Evolutionary conservation across 352 stramenopile genomes (phyloP), one percentile per base, ranked within the genome.

Genomic region (Globisporangium paroecandrum): DNA sequence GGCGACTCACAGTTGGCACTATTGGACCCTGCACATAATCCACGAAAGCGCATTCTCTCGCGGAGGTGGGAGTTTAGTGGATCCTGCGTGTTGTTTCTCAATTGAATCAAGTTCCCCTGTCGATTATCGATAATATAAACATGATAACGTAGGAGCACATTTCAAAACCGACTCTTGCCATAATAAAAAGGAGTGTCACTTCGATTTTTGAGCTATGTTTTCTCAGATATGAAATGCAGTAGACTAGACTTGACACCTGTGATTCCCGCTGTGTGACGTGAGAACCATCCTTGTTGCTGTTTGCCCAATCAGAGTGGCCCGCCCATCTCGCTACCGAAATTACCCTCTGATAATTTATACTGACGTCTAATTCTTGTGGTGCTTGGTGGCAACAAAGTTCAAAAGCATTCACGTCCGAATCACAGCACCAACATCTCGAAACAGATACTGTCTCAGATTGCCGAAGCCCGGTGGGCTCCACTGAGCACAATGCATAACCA

Each of bases 41-140:
- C 18, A 7, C 8, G 55, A 60, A 61, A 61, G 47, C 55, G 55
- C 55, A 61, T 61, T 61, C 29, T 61, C 13, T 12, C 15, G 27
- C 10, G 10, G 27, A 32, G 27, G 27, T 3, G 8, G 10, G 2
- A 12, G 36, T 41, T n/a, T 8, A 6, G 15, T 49, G 4, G n/a
- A 49, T 49, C 41, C 41, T n/a, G 4, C 41, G 15, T 18, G 4
- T 46, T 12, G 38, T 46, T 46, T 46, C 18, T 46, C 38, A 46
- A 20, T 46, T 46, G 10, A 46, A 18, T 12, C 13, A 13, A 18
- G 8, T 6, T 46, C 2, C 36, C 15, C 10, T 41, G 9, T 41
- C 36, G 8, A 41, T 0, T 4, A 0, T 15, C 9, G 1, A 12
- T 3, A 41, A 41, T 41, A 15, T 15, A 41, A 41, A 15, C 10